Conservation (phyloP, 192 early-diverging fungal species). For the Dimargaris cristalligena region DNA sequence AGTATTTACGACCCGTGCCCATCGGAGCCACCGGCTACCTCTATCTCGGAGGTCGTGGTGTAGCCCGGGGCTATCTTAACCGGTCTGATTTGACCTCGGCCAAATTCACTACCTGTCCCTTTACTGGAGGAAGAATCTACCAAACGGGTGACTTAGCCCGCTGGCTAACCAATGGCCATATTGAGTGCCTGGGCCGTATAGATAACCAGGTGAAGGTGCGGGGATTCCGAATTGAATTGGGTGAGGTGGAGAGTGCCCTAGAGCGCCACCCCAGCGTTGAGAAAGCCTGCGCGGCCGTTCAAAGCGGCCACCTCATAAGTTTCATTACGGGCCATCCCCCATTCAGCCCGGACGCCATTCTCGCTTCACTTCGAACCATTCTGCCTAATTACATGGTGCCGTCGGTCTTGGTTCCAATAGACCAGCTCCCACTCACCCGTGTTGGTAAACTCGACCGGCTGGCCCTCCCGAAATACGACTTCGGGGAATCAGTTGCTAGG, state of each 20-base stretch:
- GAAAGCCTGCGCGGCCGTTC: conserved; percentile 14
- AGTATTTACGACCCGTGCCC: conserved; percentile 11
- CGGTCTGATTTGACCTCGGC: conserved; percentile 16
- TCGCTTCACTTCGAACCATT: background rate
- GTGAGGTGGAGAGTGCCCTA: conserved; percentile 16
- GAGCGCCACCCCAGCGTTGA: conserved; percentile 12
- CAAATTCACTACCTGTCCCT: conserved; percentile 19
- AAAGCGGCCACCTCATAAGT: background rate
- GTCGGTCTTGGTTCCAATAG: background rate
- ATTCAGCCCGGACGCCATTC: background rate
- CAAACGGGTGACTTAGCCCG: conserved; percentile 17
- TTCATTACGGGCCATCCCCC: conserved; percentile 11
- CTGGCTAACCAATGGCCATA: conserved; percentile 17
- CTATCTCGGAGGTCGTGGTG: conserved; percentile 15
- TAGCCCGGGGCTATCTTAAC: conserved; percentile 23
- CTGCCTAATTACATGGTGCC: conserved; percentile 1
- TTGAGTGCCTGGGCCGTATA: conserved; percentile 17
- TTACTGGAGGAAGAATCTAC: conserved; percentile 16
- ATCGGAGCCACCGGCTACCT: conserved; percentile 20
- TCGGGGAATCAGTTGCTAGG: too few species aligned
- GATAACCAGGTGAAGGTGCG: conserved; percentile 22
- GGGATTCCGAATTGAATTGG: conserved; percentile 19
- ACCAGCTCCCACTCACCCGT: background rate
- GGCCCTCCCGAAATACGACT: background rate
- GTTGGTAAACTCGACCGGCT: background rate